Percentiles rank a stretch among this genome's conserved stretches.
Evolutionary conservation across 2,329 filamentous ascomycete genomes (phyloP).

Genomic region (Diaporthe ampelina): DNA sequence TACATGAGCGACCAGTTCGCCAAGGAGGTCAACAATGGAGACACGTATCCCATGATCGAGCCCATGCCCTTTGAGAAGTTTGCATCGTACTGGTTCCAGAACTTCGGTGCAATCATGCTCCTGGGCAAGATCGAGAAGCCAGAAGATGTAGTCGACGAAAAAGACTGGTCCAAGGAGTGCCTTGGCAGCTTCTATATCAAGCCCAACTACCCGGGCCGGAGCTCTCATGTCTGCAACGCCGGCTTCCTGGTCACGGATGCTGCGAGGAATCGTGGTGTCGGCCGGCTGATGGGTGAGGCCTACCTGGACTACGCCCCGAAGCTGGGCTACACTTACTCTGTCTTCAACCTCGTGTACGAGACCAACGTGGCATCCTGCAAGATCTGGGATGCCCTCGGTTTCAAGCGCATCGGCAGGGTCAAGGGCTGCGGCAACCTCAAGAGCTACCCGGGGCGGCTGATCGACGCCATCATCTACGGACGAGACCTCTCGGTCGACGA

Average conservation of each 20-base stretch:
- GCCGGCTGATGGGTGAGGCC: constrained; percentile 80
- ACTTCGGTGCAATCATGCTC: constrained; percentile 90
- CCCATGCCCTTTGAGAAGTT: constrained; percentile 81
- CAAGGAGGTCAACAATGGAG: constrained; percentile 90
- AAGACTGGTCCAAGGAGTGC: constrained; percentile 85
- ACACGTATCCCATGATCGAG: constrained; percentile 91
- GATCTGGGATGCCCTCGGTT: constrained; percentile 92
- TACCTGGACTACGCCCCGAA: constrained; percentile 84
- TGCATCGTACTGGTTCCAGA: constrained; percentile 89
- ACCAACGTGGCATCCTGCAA: constrained; percentile 91
- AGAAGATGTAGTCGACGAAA: constrained; percentile 69
- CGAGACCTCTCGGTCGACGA: constrained; percentile 67
- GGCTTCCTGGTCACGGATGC: constrained; percentile 83
- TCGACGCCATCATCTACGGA: constrained; percentile 86
- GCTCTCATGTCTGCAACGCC: constrained; percentile 91
- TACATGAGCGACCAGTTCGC: constrained; percentile 89
- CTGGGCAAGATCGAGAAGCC: constrained; percentile 79
- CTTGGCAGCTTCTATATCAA: constrained; percentile 95
- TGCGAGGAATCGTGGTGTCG: constrained; percentile 80
- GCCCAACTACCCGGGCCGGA: constrained; percentile 91
- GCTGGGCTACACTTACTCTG: constrained; percentile 90
- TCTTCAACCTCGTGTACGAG: constrained; percentile 96
- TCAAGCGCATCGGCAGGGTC: constrained; percentile 91
- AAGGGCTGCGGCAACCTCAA: constrained; percentile 78
- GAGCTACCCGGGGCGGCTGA: constrained; percentile 76